A percentile compares a stretch with the other conserved stretches of the same genome.
Evolutionary conservation across 78 protist genomes (phyloP).

Genomic region (Anaeramoeba ignava): DNA sequence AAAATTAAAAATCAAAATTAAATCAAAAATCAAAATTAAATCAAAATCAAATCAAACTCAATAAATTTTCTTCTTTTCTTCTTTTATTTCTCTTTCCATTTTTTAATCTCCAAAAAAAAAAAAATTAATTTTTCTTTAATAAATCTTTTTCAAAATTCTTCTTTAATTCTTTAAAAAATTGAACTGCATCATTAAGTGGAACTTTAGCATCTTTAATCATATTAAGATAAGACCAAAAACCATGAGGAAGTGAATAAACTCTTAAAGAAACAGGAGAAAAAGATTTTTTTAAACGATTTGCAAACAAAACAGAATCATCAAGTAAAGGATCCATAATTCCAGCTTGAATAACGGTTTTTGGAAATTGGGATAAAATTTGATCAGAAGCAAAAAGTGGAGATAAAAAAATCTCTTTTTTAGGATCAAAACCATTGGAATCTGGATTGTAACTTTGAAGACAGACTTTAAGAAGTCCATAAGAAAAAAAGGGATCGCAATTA

Average conservation of each 20-base stretch:
- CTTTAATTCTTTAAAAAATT: too few relatives aligned
- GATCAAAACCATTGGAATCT: background rate
- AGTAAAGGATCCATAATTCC: background rate
- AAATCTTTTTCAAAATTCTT: too few relatives aligned
- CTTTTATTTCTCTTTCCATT: too few relatives aligned
- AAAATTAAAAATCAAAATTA: too few relatives aligned
- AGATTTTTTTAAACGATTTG: background rate
- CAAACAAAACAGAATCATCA: background rate
- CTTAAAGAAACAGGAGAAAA: background rate
- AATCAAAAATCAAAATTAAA: too few relatives aligned
- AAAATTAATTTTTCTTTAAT: too few relatives aligned
- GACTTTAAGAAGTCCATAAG: background rate
- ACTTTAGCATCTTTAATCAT: too few relatives aligned
- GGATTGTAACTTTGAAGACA: background rate
- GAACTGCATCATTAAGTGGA: too few relatives aligned
- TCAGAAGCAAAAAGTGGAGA: background rate
- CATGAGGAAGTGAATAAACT: background rate
- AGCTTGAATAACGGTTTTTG: background rate
- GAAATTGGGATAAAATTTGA: background rate
- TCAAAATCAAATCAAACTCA: too few relatives aligned
- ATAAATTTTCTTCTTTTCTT: too few relatives aligned
- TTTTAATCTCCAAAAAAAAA: too few relatives aligned
- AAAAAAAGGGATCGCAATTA: background rate
- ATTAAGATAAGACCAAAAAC: constrained; percentile 2
- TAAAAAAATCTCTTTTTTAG: background rate